Evolutionary conservation across 495 filamentous ascomycete species (phyloP), one percentile per base, ranked within the genome.

Genomic region (Pyrenopolyporus hunteri): DNA sequence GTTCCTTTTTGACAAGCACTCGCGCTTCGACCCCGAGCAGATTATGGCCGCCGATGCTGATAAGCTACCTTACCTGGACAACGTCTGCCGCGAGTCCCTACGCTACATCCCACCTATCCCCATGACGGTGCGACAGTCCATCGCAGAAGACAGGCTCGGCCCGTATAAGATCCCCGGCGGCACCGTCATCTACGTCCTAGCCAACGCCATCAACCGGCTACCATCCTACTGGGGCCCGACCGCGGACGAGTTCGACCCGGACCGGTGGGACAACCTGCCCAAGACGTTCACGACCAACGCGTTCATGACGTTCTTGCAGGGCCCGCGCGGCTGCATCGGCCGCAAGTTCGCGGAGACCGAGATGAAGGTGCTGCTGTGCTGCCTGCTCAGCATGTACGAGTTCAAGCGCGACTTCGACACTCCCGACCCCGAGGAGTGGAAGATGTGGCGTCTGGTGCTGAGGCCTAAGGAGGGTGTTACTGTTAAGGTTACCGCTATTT

Each of bases 371-470:
- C 25, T 77, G 45, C 59, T 77, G 0, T 72, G 72, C 58, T 61
- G 51, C 35, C 25, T 77, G 45, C 60, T 77, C 25, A 72, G 68
- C 62, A 63, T 66, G 63, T 77, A 59, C 45, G 63, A 71, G 35
- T 76, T 77, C 50, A 59, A 55, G 59, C 69, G 69, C 5, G 76
- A 82, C 45, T 59, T 59, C 28, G 52, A 54, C 9, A 66, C 70
- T 6, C 71, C 72, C 2, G 74, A 83, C 55, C 80, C 79, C 6
- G 80, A 82, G 69, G 67, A 76, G 13, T 76, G 75, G 73, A 83
- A 83, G 70, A 81, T 81, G 80, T 83, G 80, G 80, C 68, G 80
- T 4, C 55, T 82, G 22, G 80, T 82, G 28, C 53, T 83, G 59
- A 68, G 80, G 52, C 80, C 80, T 2, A 77, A 74, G 67, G 74